These are phyloP conservation scores for Ascochyta fabae DNA, from an alignment of 2,329 filamentous ascomycete genomes.

Conservation along the genomic window DNA sequence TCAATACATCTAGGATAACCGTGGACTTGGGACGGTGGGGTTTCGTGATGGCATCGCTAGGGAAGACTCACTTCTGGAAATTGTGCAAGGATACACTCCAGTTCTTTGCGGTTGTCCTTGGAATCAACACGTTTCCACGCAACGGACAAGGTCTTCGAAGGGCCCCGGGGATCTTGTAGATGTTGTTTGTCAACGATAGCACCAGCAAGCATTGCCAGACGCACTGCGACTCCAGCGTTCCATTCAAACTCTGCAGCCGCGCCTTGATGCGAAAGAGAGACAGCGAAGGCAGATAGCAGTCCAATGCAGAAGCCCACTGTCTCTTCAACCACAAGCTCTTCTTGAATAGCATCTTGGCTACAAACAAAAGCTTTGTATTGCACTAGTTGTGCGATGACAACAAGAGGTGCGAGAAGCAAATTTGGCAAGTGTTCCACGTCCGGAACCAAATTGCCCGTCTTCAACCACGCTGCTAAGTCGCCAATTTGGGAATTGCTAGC, in stretches of 20 bases:
- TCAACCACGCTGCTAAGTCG: too few species aligned
- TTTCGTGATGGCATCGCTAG: too few species aligned
- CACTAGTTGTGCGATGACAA: conserved; percentile 1
- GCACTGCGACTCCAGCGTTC: neutral
- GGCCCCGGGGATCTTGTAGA: neutral
- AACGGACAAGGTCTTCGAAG: neutral
- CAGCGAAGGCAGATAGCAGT: neutral
- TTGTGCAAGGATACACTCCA: neutral
- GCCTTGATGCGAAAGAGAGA: neutral
- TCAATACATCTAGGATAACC: neutral
- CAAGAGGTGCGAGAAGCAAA: neutral
- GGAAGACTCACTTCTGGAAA: neutral
- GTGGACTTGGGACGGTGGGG: too few species aligned
- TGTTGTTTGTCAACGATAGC: neutral
- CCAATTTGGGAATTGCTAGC: too few species aligned
- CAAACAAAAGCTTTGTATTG: neutral
- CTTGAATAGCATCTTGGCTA: neutral
- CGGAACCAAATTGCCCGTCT: neutral
- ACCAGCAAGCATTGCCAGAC: conserved; percentile 3
- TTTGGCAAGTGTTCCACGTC: neutral
- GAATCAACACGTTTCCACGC: neutral
- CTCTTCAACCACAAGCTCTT: neutral
- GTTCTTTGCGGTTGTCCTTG: neutral
- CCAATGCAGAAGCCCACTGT: conserved; percentile 3
- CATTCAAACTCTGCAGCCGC: neutral